Evolutionary conservation across 495 filamentous ascomycete genomes (phyloP), one percentile per base, ranked within the genome.

Genomic region (Pyrenula aspistea): DNA sequence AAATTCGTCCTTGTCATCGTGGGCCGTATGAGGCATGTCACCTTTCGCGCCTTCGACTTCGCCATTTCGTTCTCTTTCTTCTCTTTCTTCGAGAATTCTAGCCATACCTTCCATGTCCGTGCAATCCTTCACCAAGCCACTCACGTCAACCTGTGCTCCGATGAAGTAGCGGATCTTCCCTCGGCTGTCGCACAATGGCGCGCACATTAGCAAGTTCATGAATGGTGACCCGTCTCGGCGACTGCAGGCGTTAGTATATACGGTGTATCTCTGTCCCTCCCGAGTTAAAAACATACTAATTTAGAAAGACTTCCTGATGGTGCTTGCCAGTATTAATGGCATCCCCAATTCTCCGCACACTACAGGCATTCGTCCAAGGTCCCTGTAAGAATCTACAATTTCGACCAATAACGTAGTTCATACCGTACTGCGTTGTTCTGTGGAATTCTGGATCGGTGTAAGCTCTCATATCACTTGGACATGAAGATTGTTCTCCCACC

Each of bases 341-440:
- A 48, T 80, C 75, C 49, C 75, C 66, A 15, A 89, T 69, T 54
- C 85, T 75, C 52, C 70, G 63, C 2, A 83, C 73, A 47, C 81
- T 71, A 50, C 73, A 64, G 1, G 65, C 63, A 50, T 75, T 73
- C 15, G 81, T 80, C 58, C 77, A 76, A 4, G 77, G 78, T 0
- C 82, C 81, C 63, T 83, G 80, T 1, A 85, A 66, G 61, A 84
- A 82, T n/a, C 82, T 73, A 62, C 82, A 85, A 55, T 85, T 84
- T 23, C 79, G 74, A 22, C 80, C 80, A 15, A 84, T 72, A 1
- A 76, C 75, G 56, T 82, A 81, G 25, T 73, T 73, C 64, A 77
- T 76, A 2, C 78, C 77, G 59, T 83, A 85, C 61, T 83, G 81
- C 0, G 80, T 84, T 15, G 80, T 82, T 23, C 72, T 74, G 57